Evolutionary conservation across 1,284 basidiomycete genomes (phyloP).

Genomic region (Ceratobasidium sp.): DNA sequence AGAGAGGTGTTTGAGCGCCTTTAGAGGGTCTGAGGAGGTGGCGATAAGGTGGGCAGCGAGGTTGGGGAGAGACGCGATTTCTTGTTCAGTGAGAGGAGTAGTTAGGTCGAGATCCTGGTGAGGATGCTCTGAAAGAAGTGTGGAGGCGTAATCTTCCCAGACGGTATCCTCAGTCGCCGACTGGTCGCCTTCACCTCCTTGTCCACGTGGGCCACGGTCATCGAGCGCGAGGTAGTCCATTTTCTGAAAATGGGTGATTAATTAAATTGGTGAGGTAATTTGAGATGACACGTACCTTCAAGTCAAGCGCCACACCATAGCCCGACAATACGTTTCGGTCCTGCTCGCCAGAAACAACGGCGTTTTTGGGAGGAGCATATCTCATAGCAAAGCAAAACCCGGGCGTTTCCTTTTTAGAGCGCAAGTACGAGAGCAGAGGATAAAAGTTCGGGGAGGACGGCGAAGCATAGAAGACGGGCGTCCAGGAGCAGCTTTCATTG

Average conservation of each 20-base stretch:
- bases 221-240: constrained; percentile 97
- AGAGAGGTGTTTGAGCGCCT: constrained; percentile 76
- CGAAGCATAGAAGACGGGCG: constrained; percentile 81
- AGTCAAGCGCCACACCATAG: constrained; percentile 90
- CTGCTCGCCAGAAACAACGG: constrained; percentile 20
- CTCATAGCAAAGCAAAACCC: constrained; percentile 81
- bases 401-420: constrained; percentile 60
- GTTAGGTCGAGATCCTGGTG: constrained; percentile 65
- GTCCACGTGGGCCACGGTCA: constrained; percentile 68
- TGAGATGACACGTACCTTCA: constrained; percentile 66
- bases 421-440: constrained; percentile 75
- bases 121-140: constrained; percentile 54
- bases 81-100: constrained; percentile 72
- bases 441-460: constrained; percentile 71
- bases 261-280: background rate
- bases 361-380: constrained; percentile 66
- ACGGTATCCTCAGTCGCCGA: constrained; percentile 63
- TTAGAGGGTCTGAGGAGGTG: constrained; percentile 69
- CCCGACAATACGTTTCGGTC: constrained; percentile 75
- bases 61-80: constrained; percentile 60
- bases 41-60: constrained; percentile 73
- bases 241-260: constrained; percentile 63
- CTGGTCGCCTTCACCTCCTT: constrained; percentile 47
- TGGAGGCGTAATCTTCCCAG: constrained; percentile 48
- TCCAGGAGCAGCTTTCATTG: constrained; percentile 59